Base-by-base conservation (phyloP, 192 early-diverging fungal species). In the Gorgonomyces haynaldii region DNA sequence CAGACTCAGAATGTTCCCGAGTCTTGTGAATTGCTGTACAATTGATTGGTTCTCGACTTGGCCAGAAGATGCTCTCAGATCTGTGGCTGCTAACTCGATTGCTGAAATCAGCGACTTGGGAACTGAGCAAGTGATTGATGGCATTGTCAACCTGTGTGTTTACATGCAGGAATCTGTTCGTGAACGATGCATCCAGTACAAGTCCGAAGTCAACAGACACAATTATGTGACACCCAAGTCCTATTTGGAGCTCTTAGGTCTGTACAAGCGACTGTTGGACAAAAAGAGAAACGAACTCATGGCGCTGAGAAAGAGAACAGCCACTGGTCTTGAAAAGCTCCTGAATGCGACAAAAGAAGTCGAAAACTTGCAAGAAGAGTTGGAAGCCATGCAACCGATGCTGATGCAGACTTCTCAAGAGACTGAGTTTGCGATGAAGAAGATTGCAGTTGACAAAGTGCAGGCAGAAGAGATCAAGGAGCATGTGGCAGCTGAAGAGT, bases 41-140 rank as follows among this genome's bases (percentile, higher is more conserved):
- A 78, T 79, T 41, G 76, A 79, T 54, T 79, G 76, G 76, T 79
- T 79, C 56, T 69, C 75, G 0, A 74, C 76, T 5, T 79, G 76
- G 76, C 76, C 76, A 2, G 74, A 79, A 54, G 76, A 79, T 29
- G 76, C 76, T 1, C 50, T 79, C 7, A 21, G 63, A 38, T 61
- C 57, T 42, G 76, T 79, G 2, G 74, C 76, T 13, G 70, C 76
- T 8, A 78, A 77, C 39, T 64, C 69, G 0, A 50, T 76, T 20
- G 45, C 61, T n/a, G 76, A 79, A 39, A 72, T 79, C 28, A 61
- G 58, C 23, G 68, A 77, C 42, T 51, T 76, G 16, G 73, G 73
- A 2, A 68, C 69, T 2, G 73, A 76, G 35, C 57, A 76, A 53
- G 66, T 78, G 39, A 70, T 73, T 45, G 71, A 73, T 36, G 71